Evolutionary conservation across 2,329 filamentous ascomycete species (phyloP).

Genomic region (Aspergillus transmontanensis): DNA sequence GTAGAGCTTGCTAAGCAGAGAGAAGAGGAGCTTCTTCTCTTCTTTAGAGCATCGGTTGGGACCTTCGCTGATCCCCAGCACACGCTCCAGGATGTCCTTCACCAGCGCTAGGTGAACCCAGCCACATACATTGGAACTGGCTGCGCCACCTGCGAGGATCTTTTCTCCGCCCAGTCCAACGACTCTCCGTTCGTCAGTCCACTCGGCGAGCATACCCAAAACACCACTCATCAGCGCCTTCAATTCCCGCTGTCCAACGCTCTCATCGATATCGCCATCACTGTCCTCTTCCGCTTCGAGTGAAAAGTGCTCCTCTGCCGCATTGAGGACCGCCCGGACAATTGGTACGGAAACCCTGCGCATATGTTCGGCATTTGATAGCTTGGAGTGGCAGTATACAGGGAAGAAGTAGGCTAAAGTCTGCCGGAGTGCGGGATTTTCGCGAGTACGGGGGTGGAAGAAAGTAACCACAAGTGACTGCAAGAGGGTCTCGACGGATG

Average conservation of each 20-base stretch:
- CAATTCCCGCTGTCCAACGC: conserved; percentile 67
- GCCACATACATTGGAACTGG: conserved; percentile 62
- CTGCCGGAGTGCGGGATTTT: conserved; percentile 82
- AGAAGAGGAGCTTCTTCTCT: conserved; percentile 79
- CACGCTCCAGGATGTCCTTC: conserved; percentile 72
- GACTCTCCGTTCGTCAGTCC: conserved; percentile 88
- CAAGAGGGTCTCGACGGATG: conserved; percentile 71
- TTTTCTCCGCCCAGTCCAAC: conserved; percentile 60
- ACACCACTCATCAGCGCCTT: conserved; percentile 69
- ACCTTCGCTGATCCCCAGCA: conserved; percentile 55
- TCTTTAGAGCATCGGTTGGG: conserved; percentile 57
- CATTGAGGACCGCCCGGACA: conserved; percentile 67
- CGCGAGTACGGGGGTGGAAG: conserved; percentile 80
- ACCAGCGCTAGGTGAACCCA: conserved; percentile 82
- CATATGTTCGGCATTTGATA: conserved; percentile 83
- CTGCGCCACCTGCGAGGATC: conserved; percentile 52
- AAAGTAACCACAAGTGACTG: conserved; percentile 83
- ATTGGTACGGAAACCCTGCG: conserved; percentile 71
- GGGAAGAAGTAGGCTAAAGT: conserved; percentile 91
- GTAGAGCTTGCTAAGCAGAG: conserved; percentile 79
- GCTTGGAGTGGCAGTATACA: conserved; percentile 84
- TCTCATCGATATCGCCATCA: conserved; percentile 72
- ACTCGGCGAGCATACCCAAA: conserved; percentile 79
- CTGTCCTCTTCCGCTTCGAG: conserved; percentile 74
- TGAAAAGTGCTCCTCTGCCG: conserved; percentile 65